Conservation (phyloP, 768 basidiomycete species). For the Trametes cingulata region DNA sequence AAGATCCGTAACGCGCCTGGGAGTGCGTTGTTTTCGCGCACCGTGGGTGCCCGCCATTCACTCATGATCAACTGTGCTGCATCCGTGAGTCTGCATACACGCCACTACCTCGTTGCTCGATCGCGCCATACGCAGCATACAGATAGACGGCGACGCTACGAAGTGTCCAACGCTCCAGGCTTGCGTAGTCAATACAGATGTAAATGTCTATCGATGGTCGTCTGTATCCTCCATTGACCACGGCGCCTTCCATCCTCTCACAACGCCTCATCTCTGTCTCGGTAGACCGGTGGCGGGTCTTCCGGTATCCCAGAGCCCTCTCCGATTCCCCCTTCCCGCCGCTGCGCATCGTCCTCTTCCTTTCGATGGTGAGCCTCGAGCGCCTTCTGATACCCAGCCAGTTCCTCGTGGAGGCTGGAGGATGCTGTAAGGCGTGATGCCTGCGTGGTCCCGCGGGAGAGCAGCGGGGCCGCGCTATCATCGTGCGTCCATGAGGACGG, state of each 20-base stretch:
- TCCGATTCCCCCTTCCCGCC: not conserved
- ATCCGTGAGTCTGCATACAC: not conserved
- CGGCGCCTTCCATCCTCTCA: not conserved
- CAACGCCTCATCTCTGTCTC: conserved; percentile 7
- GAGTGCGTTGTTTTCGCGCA: not conserved
- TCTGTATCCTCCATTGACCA: not conserved
- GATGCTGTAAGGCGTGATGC: conserved; percentile 13
- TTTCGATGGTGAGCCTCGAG: conserved; percentile 30
- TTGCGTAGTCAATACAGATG: not conserved
- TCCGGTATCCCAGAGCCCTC: conserved; percentile 14
- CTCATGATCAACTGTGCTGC: not conserved
- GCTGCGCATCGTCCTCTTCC: conserved; percentile 15
- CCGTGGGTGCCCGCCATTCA: not conserved
- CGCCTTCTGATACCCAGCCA: conserved; percentile 27
- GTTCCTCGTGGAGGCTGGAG: conserved; percentile 21
- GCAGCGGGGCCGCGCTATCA: conserved; percentile 11
- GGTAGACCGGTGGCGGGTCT: conserved; percentile 27
- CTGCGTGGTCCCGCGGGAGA: conserved; percentile 18
- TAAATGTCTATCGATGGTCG: not conserved
- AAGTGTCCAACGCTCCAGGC: not conserved
- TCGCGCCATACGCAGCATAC: not conserved
- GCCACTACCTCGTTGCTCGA: not conserved
- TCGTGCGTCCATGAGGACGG: conserved; percentile 21
- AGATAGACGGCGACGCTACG: not conserved
- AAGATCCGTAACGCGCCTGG: not conserved